phyloP scores from a whole-genome alignment of 257 asterid genomes.

The Lantana camara region DNA sequence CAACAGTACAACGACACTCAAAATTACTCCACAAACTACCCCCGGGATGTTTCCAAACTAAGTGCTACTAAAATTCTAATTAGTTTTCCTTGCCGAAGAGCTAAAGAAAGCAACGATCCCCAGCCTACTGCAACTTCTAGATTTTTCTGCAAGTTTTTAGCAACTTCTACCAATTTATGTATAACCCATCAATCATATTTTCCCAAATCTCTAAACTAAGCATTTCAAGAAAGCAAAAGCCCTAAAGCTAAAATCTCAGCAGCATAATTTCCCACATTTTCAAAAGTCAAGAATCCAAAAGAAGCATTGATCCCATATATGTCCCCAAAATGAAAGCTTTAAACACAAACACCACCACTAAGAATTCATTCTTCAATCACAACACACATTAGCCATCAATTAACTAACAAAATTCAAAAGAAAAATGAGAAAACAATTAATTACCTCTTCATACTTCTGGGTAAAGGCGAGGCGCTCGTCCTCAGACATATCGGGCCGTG shows the following conservation, averaged over 20 bases:
- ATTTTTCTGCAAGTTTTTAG: no score
- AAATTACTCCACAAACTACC: neutral
- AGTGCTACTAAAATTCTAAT: no score
- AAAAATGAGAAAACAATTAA: neutral
- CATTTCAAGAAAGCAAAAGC: no score
- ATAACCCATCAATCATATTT: no score
- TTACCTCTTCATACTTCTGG: slow-evolving; percentile 92
- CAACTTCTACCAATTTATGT: no score
- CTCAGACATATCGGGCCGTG: slow-evolving; percentile 95
- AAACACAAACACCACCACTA: neutral
- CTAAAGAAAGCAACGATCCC: no score
- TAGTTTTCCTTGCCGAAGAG: no score
- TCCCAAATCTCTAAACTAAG: no score
- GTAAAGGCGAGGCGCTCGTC: slow-evolving; percentile 88
- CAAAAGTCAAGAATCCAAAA: no score
- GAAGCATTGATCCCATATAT: no score
- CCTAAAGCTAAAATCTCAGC: neutral
- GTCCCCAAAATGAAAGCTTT: neutral
- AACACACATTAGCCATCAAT: neutral
- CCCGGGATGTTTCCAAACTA: no score
- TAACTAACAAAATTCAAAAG: neutral
- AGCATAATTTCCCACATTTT: neutral
- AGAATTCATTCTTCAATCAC: neutral
- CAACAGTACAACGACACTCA: neutral
- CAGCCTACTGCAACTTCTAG: no score